phyloP scores from a whole-genome alignment of 768 basidiomycete genomes.

The Rubroboletus pulcherrimus region DNA sequence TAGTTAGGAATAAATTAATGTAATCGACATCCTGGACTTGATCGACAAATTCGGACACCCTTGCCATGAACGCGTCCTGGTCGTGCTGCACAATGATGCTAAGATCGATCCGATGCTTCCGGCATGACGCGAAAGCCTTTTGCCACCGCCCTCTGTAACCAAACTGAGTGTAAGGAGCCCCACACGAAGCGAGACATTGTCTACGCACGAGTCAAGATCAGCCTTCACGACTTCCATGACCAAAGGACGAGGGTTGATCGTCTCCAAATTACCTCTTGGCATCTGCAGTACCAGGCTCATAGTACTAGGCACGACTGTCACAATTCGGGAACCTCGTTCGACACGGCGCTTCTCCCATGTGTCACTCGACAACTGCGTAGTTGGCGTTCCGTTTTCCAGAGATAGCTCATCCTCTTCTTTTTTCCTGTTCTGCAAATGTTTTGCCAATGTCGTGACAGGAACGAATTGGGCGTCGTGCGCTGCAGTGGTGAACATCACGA shows the following conservation, averaged over 20 bases:
- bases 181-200: neutral
- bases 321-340: conserved; percentile 87
- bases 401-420: conserved; percentile 17
- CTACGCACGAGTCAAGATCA: conserved; percentile 59
- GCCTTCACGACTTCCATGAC: conserved; percentile 80
- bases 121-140: conserved; percentile 85
- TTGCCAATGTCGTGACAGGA: conserved; percentile 32
- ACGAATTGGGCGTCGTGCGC: conserved; percentile 78
- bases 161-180: neutral
- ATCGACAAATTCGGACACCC: conserved; percentile 66
- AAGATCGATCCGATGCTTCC: conserved; percentile 91
- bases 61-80: conserved; percentile 57
- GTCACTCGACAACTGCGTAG: conserved; percentile 8
- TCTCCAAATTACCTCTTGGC: conserved; percentile 97
- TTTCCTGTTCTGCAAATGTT: conserved; percentile 15
- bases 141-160: conserved; percentile 63
- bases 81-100: conserved; percentile 85
- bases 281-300: conserved; percentile 95
- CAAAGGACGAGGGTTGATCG: conserved; percentile 87
- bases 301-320: conserved; percentile 78
- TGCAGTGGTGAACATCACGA: conserved; percentile 81
- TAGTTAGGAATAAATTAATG: conserved; percentile 88
- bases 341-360: conserved; percentile 73
- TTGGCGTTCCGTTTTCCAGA: conserved; percentile 21
- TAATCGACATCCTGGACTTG: conserved; percentile 89